phyloP scores from a whole-genome alignment of 2,329 filamentous ascomycete species.

The Cladosporium sp. region DNA sequence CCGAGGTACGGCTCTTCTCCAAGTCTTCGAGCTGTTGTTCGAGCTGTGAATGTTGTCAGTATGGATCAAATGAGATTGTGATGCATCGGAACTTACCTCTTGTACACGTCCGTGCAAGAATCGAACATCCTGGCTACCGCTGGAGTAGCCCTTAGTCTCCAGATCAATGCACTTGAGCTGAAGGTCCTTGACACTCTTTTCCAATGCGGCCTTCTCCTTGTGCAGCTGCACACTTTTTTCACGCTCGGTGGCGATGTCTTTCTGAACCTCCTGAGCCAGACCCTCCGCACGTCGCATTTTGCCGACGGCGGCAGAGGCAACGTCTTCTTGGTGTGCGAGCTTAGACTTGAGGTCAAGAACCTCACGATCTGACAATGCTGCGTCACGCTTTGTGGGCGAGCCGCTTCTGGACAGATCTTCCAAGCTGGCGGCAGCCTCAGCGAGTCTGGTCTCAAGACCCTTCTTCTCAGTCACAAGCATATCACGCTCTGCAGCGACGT shows the following conservation, averaged over 20 bases:
- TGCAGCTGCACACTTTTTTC: conserved; percentile 77
- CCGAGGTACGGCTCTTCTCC: conserved; percentile 73
- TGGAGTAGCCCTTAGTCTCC: conserved; percentile 95
- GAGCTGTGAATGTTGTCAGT: conserved; percentile 32
- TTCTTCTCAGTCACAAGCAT: conserved; percentile 83
- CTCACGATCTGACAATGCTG: conserved; percentile 82
- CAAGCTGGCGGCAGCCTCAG: conserved; percentile 81
- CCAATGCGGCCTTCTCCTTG: conserved; percentile 82
- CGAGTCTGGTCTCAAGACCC: conserved; percentile 74
- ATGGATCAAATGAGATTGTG: not conserved
- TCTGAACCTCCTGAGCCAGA: conserved; percentile 81
- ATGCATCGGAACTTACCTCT: conserved; percentile 61
- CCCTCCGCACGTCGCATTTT: conserved; percentile 96
- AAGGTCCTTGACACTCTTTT: conserved; percentile 85
- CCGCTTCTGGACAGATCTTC: conserved; percentile 76
- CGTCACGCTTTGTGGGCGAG: conserved; percentile 81
- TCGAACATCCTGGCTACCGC: conserved; percentile 87
- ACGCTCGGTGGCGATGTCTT: conserved; percentile 81
- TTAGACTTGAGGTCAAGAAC: conserved; percentile 83
- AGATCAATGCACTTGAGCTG: conserved; percentile 87
- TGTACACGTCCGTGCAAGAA: conserved; percentile 92
- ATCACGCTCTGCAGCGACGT: conserved; percentile 79
- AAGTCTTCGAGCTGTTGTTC: conserved; percentile 71
- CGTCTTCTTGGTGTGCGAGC: conserved; percentile 88
- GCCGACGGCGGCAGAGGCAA: conserved; percentile 83